Conservation (phyloP, 1,284 basidiomycete genomes). For the Ceratobasidium sp. region DNA sequence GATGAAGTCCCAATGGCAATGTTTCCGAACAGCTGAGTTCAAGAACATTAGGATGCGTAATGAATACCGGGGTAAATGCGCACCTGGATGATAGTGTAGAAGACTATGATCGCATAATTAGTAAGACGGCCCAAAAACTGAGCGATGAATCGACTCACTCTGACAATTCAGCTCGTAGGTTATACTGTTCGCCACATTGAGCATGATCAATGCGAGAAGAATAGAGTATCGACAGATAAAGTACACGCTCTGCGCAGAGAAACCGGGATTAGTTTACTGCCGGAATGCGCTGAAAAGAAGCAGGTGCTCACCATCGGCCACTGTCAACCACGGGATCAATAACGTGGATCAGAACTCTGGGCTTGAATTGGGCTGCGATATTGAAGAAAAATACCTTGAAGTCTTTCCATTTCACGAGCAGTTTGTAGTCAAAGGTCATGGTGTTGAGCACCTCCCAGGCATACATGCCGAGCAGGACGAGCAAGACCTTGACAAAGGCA, state of each 20-base stretch:
- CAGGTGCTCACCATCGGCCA: constrained; percentile 34
- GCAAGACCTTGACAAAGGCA: constrained; percentile 64
- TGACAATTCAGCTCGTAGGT: constrained; percentile 34
- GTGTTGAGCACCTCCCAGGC: constrained; percentile 77
- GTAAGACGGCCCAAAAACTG: constrained; percentile 37
- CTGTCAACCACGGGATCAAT: neutral
- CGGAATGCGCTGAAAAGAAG: neutral
- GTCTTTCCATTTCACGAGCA: constrained; percentile 60
- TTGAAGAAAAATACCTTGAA: constrained; percentile 65
- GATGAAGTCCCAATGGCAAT: constrained; percentile 75
- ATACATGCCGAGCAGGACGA: constrained; percentile 73
- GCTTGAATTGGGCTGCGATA: constrained; percentile 70
- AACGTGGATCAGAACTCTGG: neutral
- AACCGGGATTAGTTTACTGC: constrained; percentile 24
- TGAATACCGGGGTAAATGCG: constrained; percentile 50
- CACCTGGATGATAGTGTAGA: constrained; percentile 78
- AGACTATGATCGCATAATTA: constrained; percentile 59
- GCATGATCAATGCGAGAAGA: constrained; percentile 32
- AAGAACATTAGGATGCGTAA: constrained; percentile 4
- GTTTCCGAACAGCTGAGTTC: constrained; percentile 71
- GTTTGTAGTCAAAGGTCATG: constrained; percentile 74
- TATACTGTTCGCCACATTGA: constrained; percentile 31
- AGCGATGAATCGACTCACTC: constrained; percentile 17
- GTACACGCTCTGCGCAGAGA: constrained; percentile 53
- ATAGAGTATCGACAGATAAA: constrained; percentile 31